These are phyloP conservation scores for Dactylis glomerata DNA, from an alignment of 176 grass and related monocot genomes.

Conservation along the genomic window DNA sequence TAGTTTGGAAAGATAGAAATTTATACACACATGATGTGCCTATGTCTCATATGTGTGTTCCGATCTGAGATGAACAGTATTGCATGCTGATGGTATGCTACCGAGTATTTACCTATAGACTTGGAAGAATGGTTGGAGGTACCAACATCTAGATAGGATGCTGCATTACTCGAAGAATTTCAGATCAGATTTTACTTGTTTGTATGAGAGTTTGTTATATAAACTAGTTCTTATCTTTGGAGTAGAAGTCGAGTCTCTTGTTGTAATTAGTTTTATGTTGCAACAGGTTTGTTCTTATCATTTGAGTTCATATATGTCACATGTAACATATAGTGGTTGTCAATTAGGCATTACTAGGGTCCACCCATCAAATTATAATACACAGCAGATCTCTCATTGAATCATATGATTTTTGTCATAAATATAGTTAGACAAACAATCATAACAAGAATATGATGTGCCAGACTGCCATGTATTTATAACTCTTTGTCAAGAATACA, in stretches of 20 bases:
- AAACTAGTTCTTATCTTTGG: background rate
- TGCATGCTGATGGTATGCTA: background rate
- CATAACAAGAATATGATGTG: background rate
- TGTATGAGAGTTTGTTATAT: background rate
- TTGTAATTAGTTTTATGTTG: background rate
- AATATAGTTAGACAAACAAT: background rate
- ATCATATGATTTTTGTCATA: background rate
- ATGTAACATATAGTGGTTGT: background rate
- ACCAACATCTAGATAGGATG: background rate
- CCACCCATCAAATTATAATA: background rate
- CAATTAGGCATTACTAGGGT: background rate
- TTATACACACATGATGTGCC: no score
- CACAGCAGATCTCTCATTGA: background rate
- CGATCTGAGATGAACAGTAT: no score
- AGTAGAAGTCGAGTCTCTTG: background rate
- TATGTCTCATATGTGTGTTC: no score
- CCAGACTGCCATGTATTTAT: background rate
- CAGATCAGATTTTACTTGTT: background rate
- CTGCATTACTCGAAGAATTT: background rate
- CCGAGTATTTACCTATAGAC: background rate
- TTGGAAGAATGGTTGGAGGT: background rate
- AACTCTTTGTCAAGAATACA: background rate
- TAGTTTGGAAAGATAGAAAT: no score
- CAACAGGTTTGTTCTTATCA: background rate
- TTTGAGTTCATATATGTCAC: background rate